A percentile compares a stretch with the other conserved stretches of the same genome.
phyloP scores from a whole-genome alignment of 176 grass and related monocot species.

The Pharus latifolius region DNA sequence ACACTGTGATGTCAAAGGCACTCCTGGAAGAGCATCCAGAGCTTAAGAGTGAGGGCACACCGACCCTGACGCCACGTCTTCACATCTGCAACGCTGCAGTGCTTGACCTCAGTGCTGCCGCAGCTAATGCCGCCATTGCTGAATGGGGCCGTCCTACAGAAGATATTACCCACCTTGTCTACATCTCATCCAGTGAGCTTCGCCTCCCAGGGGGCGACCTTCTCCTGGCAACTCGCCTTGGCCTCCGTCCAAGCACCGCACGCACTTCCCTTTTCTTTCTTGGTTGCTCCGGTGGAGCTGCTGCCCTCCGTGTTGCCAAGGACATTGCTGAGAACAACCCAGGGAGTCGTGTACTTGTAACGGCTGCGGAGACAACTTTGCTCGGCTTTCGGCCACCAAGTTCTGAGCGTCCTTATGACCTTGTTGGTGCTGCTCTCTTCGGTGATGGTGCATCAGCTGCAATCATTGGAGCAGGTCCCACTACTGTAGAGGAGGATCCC shows the following conservation, averaged over 20 bases:
- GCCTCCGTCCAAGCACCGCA: constrained; percentile 39
- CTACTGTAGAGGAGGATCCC: constrained; percentile 38
- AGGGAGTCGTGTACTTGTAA: constrained; percentile 61
- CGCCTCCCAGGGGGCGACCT: constrained; percentile 79
- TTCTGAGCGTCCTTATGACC: constrained; percentile 63
- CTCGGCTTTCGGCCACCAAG: constrained; percentile 77
- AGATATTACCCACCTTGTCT: constrained; percentile 83
- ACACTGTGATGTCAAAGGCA: constrained; percentile 80
- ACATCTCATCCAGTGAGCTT: constrained; percentile 78
- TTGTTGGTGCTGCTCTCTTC: constrained; percentile 83
- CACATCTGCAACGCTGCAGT: constrained; percentile 76
- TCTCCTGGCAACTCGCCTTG: constrained; percentile 58
- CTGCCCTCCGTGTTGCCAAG: constrained; percentile 79
- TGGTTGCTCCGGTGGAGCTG: constrained; percentile 76
- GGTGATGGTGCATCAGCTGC: constrained; percentile 76
- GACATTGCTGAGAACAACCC: constrained; percentile 93
- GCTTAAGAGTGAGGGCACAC: constrained; percentile 52
- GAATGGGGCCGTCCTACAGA: constrained; percentile 53
- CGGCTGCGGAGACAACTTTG: constrained; percentile 78
- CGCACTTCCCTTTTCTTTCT: constrained; percentile 72
- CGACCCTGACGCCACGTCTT: constrained; percentile 64
- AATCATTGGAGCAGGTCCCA: constrained; percentile 58
- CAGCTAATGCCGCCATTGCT: constrained; percentile 42
- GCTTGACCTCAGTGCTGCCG: constrained; percentile 53
- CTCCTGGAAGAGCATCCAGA: constrained; percentile 74